A percentile compares a stretch with the other conserved stretches of the same genome.
Conservation (phyloP, 106 monocot genomes). For the Apostasia shenzhenica region DNA sequence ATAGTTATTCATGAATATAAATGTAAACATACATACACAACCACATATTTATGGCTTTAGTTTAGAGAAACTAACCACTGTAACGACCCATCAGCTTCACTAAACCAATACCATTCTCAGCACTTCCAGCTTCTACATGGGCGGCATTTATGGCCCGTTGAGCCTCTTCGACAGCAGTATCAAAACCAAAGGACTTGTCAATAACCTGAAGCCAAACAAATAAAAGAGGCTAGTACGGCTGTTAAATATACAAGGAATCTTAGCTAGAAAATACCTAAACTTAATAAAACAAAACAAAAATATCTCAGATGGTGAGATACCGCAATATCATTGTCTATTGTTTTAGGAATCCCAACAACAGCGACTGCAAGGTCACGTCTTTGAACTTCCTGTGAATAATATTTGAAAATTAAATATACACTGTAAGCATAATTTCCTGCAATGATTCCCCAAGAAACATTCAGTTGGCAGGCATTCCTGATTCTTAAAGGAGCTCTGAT, state of each 20-base stretch:
- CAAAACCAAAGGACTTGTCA: constrained; percentile 65
- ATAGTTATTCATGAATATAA: too few species aligned
- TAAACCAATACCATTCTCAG: constrained; percentile 55
- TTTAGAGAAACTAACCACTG: constrained; percentile 35
- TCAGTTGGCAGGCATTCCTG: too few species aligned
- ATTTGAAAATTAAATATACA: too few species aligned
- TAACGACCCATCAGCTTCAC: constrained; percentile 61
- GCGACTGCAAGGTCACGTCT: constrained; percentile 60
- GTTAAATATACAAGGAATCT: not conserved
- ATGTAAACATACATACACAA: too few species aligned
- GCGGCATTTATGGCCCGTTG: constrained; percentile 65
- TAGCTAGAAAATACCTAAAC: not conserved
- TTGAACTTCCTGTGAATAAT: constrained; percentile 38
- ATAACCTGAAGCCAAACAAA: constrained; percentile 28
- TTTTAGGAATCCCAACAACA: constrained; percentile 69
- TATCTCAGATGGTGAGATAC: constrained; percentile 19
- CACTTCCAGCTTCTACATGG: constrained; percentile 54
- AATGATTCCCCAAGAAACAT: too few species aligned
- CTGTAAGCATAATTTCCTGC: too few species aligned
- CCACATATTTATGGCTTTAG: too few species aligned
- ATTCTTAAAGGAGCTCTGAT: too few species aligned
- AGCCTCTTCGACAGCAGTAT: constrained; percentile 63
- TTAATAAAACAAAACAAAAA: not conserved
- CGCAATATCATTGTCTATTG: constrained; percentile 72
- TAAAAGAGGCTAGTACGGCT: not conserved